phyloP scores from a whole-genome alignment of 495 filamentous ascomycete genomes.

The Polyplosphaeria fusca region DNA sequence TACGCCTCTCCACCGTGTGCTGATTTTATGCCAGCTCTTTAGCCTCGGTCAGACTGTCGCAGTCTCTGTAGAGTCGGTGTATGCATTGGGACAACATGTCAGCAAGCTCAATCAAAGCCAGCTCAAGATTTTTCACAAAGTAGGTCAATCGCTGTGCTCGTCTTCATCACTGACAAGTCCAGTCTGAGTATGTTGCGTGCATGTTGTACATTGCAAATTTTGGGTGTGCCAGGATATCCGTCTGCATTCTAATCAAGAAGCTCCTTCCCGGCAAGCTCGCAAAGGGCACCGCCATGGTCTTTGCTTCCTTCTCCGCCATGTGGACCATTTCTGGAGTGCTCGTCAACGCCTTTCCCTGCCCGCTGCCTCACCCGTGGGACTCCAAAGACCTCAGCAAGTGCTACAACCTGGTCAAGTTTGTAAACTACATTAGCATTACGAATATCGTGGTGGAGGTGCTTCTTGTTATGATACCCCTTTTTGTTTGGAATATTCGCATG shows the following conservation, averaged over 20 bases:
- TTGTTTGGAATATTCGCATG: slow-evolving; percentile 30
- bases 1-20: neutral
- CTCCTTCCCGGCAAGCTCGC: slow-evolving; percentile 19
- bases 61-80: slow-evolving; percentile 13
- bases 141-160: neutral
- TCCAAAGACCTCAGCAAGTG: slow-evolving; percentile 14
- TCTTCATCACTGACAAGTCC: neutral
- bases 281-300: slow-evolving; percentile 2
- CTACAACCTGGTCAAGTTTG: slow-evolving; percentile 10
- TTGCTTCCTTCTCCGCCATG: slow-evolving; percentile 17
- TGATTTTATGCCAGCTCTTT: slow-evolving; percentile 11
- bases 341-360: slow-evolving; percentile 47
- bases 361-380: slow-evolving; percentile 18
- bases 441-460: slow-evolving; percentile 24
- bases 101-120: neutral
- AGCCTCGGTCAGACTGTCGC: slow-evolving; percentile 22
- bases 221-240: slow-evolving; percentile 25
- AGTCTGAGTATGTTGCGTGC: slow-evolving; percentile 24
- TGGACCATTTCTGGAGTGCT: slow-evolving; percentile 40
- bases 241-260: slow-evolving; percentile 25
- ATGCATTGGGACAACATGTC: slow-evolving; percentile 14
- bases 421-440: slow-evolving; percentile 27
- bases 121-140: slow-evolving; percentile 24
- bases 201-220: slow-evolving; percentile 31
- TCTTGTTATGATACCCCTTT: slow-evolving; percentile 25